Evolutionary conservation across 208 protist species (phyloP).

Genomic region (Trypanosoma lewisi): DNA sequence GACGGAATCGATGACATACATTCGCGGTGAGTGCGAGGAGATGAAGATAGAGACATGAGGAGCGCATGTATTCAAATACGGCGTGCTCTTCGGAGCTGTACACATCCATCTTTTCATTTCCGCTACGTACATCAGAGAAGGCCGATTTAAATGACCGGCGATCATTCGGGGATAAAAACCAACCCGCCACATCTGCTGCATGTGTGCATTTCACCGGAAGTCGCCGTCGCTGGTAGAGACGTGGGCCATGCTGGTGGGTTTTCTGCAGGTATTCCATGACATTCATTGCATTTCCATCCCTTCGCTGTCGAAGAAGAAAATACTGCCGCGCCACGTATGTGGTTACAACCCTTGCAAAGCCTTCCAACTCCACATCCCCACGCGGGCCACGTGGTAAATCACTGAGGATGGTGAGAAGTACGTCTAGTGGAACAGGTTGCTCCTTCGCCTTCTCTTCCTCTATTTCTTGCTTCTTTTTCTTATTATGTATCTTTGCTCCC

Average conservation of each 20-base stretch:
- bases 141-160: conserved; percentile 7
- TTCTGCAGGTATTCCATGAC: conserved; percentile 26
- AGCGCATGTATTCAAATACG: conserved; percentile 59
- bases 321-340: conserved; percentile 65
- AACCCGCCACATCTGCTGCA: conserved; percentile 25
- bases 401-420: conserved; percentile 32
- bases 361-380: conserved; percentile 23
- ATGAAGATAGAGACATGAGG: conserved; percentile 56
- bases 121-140: not conserved
- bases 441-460: not conserved
- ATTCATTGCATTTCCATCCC: conserved; percentile 46
- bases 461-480: not conserved
- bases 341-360: conserved; percentile 46
- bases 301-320: conserved; percentile 62
- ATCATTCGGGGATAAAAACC: conserved; percentile 39
- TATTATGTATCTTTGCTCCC: not conserved
- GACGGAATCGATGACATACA: conserved; percentile 36
- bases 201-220: conserved; percentile 38
- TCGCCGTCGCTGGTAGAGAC: conserved; percentile 28
- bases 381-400: conserved; percentile 26
- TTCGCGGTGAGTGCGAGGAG: conserved; percentile 41
- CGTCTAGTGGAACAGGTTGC: conserved; percentile 24
- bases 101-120: not conserved
- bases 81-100: conserved; percentile 34
- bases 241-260: not conserved